Evolutionary conservation across 305 asterid genomes (phyloP).

Genomic region (Solanum aculeatissimum): DNA sequence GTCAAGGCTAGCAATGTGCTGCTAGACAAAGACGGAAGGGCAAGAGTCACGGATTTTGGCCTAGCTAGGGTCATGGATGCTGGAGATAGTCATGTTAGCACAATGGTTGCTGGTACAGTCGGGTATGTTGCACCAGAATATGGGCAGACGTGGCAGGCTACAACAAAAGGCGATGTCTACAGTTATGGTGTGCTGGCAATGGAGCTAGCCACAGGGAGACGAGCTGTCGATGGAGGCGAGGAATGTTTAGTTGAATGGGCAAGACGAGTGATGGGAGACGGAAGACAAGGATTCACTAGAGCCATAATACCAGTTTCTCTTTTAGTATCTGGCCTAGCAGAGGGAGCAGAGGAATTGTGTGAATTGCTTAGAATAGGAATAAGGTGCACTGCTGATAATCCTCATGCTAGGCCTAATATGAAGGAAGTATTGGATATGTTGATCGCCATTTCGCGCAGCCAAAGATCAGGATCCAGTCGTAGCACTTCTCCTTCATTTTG

Average conservation of each 20-base stretch:
- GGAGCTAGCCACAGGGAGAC: slow-evolving; percentile 86
- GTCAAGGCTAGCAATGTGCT: slow-evolving; percentile 95
- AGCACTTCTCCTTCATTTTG: slow-evolving; percentile 15
- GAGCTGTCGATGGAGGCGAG: slow-evolving; percentile 89
- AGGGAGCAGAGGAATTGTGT: slow-evolving; percentile 65
- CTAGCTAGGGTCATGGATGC: slow-evolving; percentile 76
- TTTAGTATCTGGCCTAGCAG: slow-evolving; percentile 57
- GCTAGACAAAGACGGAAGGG: slow-evolving; percentile 64
- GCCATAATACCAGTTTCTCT: slow-evolving; percentile 42
- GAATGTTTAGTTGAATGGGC: slow-evolving; percentile 94
- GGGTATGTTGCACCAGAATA: slow-evolving; percentile 98
- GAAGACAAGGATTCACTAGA: slow-evolving; percentile 23
- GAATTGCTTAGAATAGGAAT: slow-evolving; percentile 65
- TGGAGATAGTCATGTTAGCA: slow-evolving; percentile 77
- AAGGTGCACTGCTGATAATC: slow-evolving; percentile 67
- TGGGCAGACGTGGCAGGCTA: slow-evolving; percentile 91
- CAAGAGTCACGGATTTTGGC: slow-evolving; percentile 89
- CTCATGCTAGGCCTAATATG: slow-evolving; percentile 73
- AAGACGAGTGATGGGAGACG: slow-evolving; percentile 65
- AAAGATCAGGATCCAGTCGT: slow-evolving; percentile 8
- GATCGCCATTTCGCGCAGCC: slow-evolving; percentile 33
- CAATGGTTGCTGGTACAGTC: slow-evolving; percentile 92
- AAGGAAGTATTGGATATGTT: slow-evolving; percentile 75
- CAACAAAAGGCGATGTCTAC: slow-evolving; percentile 96
- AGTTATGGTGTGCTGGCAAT: slow-evolving; percentile 81